phyloP scores from a whole-genome alignment of 257 asterid genomes.

The Penstemon eatonii region DNA sequence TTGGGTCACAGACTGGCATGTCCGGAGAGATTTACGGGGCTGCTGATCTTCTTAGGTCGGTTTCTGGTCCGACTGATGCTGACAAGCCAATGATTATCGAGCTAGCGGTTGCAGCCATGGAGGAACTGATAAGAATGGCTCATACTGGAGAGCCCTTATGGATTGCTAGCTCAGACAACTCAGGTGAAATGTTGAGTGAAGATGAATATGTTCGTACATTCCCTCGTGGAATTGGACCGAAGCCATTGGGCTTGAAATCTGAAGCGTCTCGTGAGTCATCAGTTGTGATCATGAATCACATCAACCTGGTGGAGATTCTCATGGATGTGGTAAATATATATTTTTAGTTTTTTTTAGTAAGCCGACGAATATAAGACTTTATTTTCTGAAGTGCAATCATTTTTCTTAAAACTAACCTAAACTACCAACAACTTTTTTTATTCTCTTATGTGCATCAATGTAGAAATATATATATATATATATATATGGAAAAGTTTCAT shows the following conservation, averaged over 20 bases:
- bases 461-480: no score
- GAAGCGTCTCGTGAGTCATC: constrained; percentile 56
- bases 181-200: constrained; percentile 34
- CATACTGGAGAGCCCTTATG: constrained; percentile 76
- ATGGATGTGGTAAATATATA: constrained; percentile 50
- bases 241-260: constrained; percentile 39
- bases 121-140: constrained; percentile 66
- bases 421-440: no score
- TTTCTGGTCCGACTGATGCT: constrained; percentile 56
- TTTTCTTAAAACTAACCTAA: no score
- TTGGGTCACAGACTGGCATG: constrained; percentile 39
- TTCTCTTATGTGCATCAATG: no score
- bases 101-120: constrained; percentile 85
- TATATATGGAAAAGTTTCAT: no score
- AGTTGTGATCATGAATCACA: constrained; percentile 53
- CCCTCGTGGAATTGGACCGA: constrained; percentile 55
- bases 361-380: no score
- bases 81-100: constrained; percentile 75
- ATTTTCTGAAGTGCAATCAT: no score
- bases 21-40: constrained; percentile 53
- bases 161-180: constrained; percentile 39
- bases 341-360: no score
- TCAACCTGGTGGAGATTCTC: constrained; percentile 49
- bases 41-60: constrained; percentile 60
- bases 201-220: constrained; percentile 46